phyloP scores from a whole-genome alignment of 768 basidiomycete genomes.

The Botryobasidium botryosum region DNA sequence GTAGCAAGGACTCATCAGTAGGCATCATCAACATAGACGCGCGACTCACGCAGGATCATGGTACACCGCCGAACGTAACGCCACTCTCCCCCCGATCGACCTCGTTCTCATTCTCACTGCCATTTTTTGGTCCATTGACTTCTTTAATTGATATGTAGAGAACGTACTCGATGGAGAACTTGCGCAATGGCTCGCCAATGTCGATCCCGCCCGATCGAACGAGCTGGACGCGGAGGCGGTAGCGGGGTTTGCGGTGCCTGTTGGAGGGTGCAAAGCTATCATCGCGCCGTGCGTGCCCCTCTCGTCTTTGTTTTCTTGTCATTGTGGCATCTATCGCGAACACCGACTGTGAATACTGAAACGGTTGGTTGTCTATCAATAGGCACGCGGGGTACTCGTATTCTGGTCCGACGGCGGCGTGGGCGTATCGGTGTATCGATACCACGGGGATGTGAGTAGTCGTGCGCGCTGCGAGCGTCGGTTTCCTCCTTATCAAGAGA shows the following conservation, averaged over 20 bases:
- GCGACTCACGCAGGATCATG: conserved; percentile 83
- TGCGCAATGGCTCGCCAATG: conserved; percentile 40
- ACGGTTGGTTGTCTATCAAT: background rate
- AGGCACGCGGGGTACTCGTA: conserved; percentile 96
- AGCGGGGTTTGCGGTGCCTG: conserved; percentile 37
- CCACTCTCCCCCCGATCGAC: background rate
- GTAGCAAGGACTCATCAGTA: no score
- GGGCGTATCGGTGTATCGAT: conserved; percentile 88
- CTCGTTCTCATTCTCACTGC: background rate
- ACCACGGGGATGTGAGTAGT: conserved; percentile 54
- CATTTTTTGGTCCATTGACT: conserved; percentile 4
- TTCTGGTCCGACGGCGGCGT: conserved; percentile 85
- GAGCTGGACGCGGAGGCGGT: conserved; percentile 2
- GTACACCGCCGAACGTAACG: conserved; percentile 59
- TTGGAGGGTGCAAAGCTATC: conserved; percentile 63
- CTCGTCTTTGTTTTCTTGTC: background rate
- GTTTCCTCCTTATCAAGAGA: background rate
- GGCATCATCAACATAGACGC: conserved; percentile 21
- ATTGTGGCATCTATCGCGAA: background rate
- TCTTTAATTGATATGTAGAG: no score
- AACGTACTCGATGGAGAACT: conserved; percentile 45
- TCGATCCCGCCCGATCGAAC: conserved; percentile 29
- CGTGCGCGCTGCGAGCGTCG: no score
- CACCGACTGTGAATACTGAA: background rate
- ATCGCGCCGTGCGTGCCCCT: conserved; percentile 93